A percentile compares a stretch with the other conserved stretches of the same genome.
Evolutionary conservation across 768 basidiomycete genomes (phyloP).

Genomic region (Psilocybe subaeruginosa): DNA sequence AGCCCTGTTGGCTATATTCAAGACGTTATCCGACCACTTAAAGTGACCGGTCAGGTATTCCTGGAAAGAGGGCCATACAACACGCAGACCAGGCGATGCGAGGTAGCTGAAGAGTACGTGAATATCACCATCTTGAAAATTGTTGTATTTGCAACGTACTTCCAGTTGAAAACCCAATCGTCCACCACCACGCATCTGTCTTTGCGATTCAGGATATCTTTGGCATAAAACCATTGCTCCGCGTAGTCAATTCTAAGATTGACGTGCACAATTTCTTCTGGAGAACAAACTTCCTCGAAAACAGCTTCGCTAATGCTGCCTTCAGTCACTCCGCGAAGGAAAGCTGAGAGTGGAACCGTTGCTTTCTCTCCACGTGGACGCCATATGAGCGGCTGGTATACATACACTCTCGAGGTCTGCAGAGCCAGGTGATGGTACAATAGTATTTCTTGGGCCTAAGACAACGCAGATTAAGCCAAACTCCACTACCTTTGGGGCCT

Average conservation of each 20-base stretch:
- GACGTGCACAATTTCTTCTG: constrained; percentile 38
- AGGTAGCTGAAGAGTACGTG: constrained; percentile 33
- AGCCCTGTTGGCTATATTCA: constrained; percentile 36
- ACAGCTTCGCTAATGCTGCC: constrained; percentile 36
- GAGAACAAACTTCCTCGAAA: constrained; percentile 43
- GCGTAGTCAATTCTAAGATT: constrained; percentile 26
- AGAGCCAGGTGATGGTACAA: constrained; percentile 49
- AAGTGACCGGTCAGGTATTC: constrained; percentile 42
- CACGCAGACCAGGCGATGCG: constrained; percentile 38
- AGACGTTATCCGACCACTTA: constrained; percentile 41
- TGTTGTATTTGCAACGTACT: constrained; percentile 27
- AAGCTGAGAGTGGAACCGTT: constrained; percentile 44
- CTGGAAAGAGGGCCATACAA: constrained; percentile 43
- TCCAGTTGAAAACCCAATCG: constrained; percentile 47
- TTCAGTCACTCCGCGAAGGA: constrained; percentile 41
- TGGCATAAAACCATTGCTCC: constrained; percentile 40
- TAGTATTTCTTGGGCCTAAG: constrained; percentile 48
- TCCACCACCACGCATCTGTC: constrained; percentile 47
- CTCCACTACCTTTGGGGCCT: not conserved
- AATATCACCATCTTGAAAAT: not conserved
- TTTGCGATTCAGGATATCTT: constrained; percentile 29
- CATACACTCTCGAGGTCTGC: constrained; percentile 40
- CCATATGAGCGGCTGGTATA: constrained; percentile 50
- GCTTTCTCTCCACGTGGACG: constrained; percentile 43
- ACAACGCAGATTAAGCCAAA: not conserved